These are phyloP conservation scores for Glycine latifolia DNA, from an alignment of 306 rosid species.

Conservation along the genomic window DNA sequence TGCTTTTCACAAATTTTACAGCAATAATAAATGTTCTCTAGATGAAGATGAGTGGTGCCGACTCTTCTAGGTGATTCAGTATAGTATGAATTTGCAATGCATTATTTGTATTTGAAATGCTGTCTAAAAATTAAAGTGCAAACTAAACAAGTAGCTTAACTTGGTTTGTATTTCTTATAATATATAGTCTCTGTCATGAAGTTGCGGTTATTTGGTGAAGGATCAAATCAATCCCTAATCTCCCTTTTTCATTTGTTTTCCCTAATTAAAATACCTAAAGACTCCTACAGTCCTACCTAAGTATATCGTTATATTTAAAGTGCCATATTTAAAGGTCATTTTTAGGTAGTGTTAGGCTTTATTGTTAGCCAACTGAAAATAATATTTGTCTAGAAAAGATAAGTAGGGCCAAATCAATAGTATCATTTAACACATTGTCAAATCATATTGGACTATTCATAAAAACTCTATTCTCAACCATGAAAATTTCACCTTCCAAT, in stretches of 20 bases:
- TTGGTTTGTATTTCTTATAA: not conserved
- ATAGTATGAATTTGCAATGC: not conserved
- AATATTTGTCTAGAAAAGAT: not conserved
- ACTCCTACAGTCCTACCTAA: too few relatives aligned
- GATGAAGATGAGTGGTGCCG: not conserved
- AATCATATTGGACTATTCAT: slow-evolving; percentile 14
- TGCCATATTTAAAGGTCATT: not conserved
- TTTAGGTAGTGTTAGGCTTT: slow-evolving; percentile 4
- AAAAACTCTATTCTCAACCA: not conserved
- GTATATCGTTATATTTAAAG: too few relatives aligned
- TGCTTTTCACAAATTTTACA: slow-evolving; percentile 15
- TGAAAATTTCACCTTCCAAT: not conserved
- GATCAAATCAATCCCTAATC: slow-evolving; percentile 22
- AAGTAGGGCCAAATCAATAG: slow-evolving; percentile 11
- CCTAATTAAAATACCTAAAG: not conserved
- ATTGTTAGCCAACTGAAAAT: not conserved
- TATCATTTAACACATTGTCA: slow-evolving; percentile 20
- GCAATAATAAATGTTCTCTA: too few relatives aligned
- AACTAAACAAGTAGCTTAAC: not conserved
- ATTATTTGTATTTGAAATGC: slow-evolving; percentile 9
- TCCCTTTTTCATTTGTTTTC: not conserved
- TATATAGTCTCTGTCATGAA: not conserved
- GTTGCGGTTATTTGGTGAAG: slow-evolving; percentile 9
- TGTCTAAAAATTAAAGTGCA: slow-evolving; percentile 4
- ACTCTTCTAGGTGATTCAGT: not conserved